Conservation (phyloP, 768 basidiomycete genomes). For the Omphalotus guepiniiformis region DNA sequence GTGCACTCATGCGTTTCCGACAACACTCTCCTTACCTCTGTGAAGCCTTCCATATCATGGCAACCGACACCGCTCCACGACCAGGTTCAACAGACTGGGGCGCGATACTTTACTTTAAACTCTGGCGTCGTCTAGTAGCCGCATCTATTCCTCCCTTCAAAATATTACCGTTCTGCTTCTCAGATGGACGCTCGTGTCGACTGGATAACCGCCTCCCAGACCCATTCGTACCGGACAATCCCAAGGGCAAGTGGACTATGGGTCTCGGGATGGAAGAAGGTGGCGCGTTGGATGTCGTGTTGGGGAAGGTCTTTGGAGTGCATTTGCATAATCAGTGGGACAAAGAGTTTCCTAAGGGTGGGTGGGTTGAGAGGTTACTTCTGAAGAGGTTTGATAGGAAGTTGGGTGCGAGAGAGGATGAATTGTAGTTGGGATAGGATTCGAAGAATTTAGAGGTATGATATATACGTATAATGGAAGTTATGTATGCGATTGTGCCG, state of each 20-base stretch:
- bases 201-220: slow-evolving; percentile 91
- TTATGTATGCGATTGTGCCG: too few species aligned
- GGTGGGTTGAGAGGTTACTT: slow-evolving; percentile 86
- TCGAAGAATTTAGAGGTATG: too few species aligned
- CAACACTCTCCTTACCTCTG: slow-evolving; percentile 93
- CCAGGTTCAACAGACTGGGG: slow-evolving; percentile 92
- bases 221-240: slow-evolving; percentile 64
- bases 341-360: slow-evolving; percentile 73
- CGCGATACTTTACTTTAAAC: slow-evolving; percentile 82
- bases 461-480: too few species aligned
- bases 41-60: slow-evolving; percentile 93
- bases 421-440: too few species aligned
- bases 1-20: slow-evolving; percentile 91
- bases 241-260: slow-evolving; percentile 62
- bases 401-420: slow-evolving; percentile 13
- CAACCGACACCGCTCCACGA: slow-evolving; percentile 64
- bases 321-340: slow-evolving; percentile 98
- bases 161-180: slow-evolving; percentile 91
- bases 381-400: slow-evolving; percentile 55
- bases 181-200: slow-evolving; percentile 88
- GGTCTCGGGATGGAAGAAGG: slow-evolving; percentile 57
- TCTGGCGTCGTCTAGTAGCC: slow-evolving; percentile 81
- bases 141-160: slow-evolving; percentile 79
- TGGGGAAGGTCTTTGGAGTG: slow-evolving; percentile 77
- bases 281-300: slow-evolving; percentile 55